Conservation (phyloP, 306 rosid genomes). For the Castanea crenata region DNA sequence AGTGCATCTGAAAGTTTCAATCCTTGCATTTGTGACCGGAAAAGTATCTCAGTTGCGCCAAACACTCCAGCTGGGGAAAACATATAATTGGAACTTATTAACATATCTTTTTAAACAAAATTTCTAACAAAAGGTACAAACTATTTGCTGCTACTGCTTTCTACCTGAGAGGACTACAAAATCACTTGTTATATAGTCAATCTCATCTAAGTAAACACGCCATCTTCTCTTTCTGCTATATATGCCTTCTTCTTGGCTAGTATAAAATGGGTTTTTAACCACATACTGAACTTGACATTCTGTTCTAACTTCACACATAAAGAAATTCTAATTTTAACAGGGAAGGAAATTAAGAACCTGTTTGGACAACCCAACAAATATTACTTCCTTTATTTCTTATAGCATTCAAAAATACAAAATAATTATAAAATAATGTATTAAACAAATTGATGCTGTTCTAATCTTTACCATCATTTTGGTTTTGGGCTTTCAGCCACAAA, state of each 20-base stretch:
- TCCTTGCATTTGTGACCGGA: slow-evolving; percentile 36
- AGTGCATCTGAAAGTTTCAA: slow-evolving; percentile 31
- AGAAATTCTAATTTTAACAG: neutral
- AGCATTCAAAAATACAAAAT: neutral
- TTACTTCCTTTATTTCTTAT: neutral
- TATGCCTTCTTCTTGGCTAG: slow-evolving; percentile 4
- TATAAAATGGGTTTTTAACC: slow-evolving; percentile 10
- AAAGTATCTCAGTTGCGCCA: slow-evolving; percentile 37
- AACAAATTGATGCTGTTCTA: neutral
- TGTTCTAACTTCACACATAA: slow-evolving; percentile 21
- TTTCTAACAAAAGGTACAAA: neutral
- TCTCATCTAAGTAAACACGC: slow-evolving; percentile 33
- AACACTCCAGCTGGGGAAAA: slow-evolving; percentile 32
- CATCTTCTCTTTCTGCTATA: slow-evolving; percentile 27
- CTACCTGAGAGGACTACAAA: slow-evolving; percentile 35
- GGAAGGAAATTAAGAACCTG: neutral
- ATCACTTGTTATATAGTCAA: slow-evolving; percentile 29
- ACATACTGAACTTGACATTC: slow-evolving; percentile 27
- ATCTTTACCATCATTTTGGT: neutral
- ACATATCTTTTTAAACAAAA: neutral
- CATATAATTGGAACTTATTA: neutral
- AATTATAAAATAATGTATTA: neutral
- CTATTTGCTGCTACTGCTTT: neutral
- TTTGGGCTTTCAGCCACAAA: neutral
- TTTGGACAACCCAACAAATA: neutral